Conservation (phyloP, 305 asterid genomes). For the Rubia occidens region DNA sequence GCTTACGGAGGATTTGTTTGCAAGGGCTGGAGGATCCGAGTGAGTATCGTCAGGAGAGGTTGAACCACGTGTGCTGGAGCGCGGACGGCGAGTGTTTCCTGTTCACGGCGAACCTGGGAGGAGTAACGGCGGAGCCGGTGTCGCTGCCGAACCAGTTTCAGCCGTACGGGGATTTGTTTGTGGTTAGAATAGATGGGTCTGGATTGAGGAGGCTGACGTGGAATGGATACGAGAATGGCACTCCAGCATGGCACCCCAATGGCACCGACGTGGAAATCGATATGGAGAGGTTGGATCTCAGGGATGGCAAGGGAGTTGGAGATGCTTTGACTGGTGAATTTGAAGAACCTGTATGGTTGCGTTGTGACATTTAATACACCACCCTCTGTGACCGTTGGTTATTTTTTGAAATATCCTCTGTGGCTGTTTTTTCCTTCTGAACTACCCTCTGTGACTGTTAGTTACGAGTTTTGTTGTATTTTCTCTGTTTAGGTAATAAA, state of each 20-base stretch:
- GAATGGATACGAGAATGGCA: constrained; percentile 71
- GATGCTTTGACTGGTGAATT: constrained; percentile 44
- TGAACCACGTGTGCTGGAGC: constrained; percentile 82
- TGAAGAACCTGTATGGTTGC: constrained; percentile 65
- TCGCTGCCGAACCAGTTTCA: constrained; percentile 71
- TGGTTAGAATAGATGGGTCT: constrained; percentile 64
- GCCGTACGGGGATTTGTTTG: constrained; percentile 69
- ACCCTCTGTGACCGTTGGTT: too few relatives aligned
- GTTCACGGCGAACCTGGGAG: constrained; percentile 61
- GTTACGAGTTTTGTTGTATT: too few relatives aligned
- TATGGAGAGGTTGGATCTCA: constrained; percentile 16
- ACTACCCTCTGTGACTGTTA: too few relatives aligned
- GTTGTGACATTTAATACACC: constrained; percentile 22
- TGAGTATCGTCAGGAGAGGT: constrained; percentile 47
- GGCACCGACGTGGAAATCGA: constrained; percentile 20
- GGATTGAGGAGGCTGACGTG: constrained; percentile 61
- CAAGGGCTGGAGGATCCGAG: constrained; percentile 27
- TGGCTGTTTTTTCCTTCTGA: too few relatives aligned
- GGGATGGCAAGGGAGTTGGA: constrained; percentile 7
- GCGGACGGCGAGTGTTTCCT: constrained; percentile 61
- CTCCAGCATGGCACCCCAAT: constrained; percentile 56
- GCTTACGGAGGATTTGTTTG: constrained; percentile 36
- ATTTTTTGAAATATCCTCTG: too few relatives aligned
- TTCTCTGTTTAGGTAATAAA: too few relatives aligned
- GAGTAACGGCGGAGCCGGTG: constrained; percentile 72